Evolutionary conservation across 495 filamentous ascomycete species (phyloP), one percentile per base, ranked within the genome.

Genomic region (Astrothelium subdiscretum): DNA sequence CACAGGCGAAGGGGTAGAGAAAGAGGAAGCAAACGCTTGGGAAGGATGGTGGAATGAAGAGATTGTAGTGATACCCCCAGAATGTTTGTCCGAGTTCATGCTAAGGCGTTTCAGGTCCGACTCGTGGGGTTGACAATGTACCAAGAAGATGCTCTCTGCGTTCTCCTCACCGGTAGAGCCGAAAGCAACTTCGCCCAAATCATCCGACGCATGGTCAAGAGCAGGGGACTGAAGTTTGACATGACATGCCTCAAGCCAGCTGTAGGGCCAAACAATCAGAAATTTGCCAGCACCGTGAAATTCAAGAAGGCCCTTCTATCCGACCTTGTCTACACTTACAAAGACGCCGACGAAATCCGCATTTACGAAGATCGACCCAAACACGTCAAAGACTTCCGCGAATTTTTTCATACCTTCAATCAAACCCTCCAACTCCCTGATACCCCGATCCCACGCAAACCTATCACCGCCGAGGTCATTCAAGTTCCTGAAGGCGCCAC

Each of bases 41-140:
- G 73, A 87, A 58, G 91, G 91, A 15, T 99, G 91, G 90, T 99
- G 95, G 95, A 97, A 97, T 67, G 91, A 99, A 69, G 81, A 87
- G 67, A 89, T 99, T 68, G 83, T 83, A 69, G 64, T 77, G 52
- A 57, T 22, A 27, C 5, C 29, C 8, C 48, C 6, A n/a, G 3
- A 35, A 5, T 62, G 22, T 32, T n/a, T 20, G 44, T 29, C 5
- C 20, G 54, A 32, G 29, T 43, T 22, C 40, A 51, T 32, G 12
- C 57, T 63, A 43, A 63, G 18, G 20, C 22, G 43, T 0, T 43
- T 20, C 65, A 83, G 81, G 87, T 94, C 48, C 80, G 88, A 65
- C 78, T 99, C 31, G 89, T 96, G 1, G 72, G 79, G 70, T 79
- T 97, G 58, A 92, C 86, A 68, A 89, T 90, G 80, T 73, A 89